Base-by-base conservation (phyloP, 768 basidiomycete genomes). In the Leccinum imitatum region DNA sequence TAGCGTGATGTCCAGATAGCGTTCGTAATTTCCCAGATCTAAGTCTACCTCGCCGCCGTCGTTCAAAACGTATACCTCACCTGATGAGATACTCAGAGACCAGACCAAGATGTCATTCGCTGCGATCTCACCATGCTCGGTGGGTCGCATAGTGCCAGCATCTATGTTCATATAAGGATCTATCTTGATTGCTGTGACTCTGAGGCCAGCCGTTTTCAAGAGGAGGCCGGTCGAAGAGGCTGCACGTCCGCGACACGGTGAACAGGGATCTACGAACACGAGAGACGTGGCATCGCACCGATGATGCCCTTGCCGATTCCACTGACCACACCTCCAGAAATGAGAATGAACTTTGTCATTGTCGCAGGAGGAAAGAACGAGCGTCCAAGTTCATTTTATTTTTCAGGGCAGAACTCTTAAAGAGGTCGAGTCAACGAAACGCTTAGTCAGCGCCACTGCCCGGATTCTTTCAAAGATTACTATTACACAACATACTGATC, bases 131-230 rank as follows among this genome's bases (percentile, higher is more conserved):
- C 95, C 96, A 73, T 99, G 96, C 75, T 99, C 96, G 15, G 95
- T 96, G 14, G 96, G 96, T 53, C 93, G 83, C 96, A 99, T 99
- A 19, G 96, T 98, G 37, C 96, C 96, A 23, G 96, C 96, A 82
- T 99, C 96, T 68, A 99, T 98, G 78, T 99, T 99, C 96, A 99
- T 98, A 68, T 99, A 99, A 14, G 96, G 96, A 73, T 99, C 96
- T 69, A 99, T 98, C 79, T 99, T 99, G 82, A 99, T 98, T 11
- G 96, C 92, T 8, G 96, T 99, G 67, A 98, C 96, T 78, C 95
- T 97, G 61, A 97, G 82, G 51, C 96, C 96, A 39, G 89, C 87
- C 48, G 93, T 98, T 78, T 98, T 98, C 72, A 99, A 82, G 54
- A 98, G 83, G 54, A 98, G 80, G 60, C 96, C 96, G 6, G 96